phyloP scores from a whole-genome alignment of 257 asterid genomes.

The Oldenlandia corymbosa region DNA sequence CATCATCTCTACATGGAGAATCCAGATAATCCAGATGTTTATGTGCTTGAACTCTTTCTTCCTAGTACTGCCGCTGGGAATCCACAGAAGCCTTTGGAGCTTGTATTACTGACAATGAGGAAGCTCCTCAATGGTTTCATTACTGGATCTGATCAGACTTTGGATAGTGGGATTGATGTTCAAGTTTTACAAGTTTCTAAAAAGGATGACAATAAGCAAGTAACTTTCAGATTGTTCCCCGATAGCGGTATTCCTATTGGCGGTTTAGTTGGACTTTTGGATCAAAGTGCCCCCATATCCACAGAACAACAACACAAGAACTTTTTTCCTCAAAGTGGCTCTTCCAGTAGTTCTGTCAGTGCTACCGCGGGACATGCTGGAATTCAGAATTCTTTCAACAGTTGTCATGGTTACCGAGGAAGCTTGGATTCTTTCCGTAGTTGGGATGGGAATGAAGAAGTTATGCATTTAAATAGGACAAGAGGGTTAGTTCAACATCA shows the following conservation, averaged over 20 bases:
- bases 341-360: too few species aligned
- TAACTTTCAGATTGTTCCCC: not conserved
- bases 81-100: not conserved
- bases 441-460: too few species aligned
- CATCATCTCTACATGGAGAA: not conserved
- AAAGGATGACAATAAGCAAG: not conserved
- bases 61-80: not conserved
- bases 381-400: too few species aligned
- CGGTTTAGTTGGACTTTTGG: not conserved
- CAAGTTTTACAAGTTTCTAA: not conserved
- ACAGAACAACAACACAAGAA: not conserved
- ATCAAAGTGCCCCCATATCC: not conserved
- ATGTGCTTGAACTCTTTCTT: constrained; percentile 5
- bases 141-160: not conserved
- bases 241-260: too few species aligned
- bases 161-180: not conserved
- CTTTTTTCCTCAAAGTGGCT: not conserved
- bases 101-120: not conserved
- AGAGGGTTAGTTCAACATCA: too few species aligned
- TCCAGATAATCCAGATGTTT: not conserved
- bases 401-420: not conserved
- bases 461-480: too few species aligned
- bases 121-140: not conserved
- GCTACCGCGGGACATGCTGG: not conserved
- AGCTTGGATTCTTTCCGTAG: not conserved